Evolutionary conservation across 2,329 filamentous ascomycete species (phyloP).

Genomic region (Elsinoe perseae): DNA sequence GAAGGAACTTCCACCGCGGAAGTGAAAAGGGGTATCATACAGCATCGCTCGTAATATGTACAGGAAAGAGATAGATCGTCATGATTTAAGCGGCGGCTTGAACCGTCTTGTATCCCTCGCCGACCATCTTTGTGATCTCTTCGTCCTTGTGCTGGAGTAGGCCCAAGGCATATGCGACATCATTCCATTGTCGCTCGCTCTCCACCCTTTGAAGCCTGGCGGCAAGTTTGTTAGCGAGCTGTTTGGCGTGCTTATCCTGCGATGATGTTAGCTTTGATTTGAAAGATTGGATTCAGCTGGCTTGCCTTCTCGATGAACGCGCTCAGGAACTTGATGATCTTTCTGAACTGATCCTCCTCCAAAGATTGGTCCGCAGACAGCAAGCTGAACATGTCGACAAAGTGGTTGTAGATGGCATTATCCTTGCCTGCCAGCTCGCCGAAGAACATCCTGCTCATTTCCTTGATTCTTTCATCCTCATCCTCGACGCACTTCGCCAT

Average conservation of each 20-base stretch:
- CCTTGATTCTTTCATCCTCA: conserved; percentile 85
- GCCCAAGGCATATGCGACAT: conserved; percentile 86
- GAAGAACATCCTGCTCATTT: conserved; percentile 96
- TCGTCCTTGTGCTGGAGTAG: conserved; percentile 89
- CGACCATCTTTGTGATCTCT: conserved; percentile 69
- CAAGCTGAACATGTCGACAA: conserved; percentile 97
- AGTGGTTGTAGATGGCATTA: conserved; percentile 98
- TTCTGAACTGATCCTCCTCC: conserved; percentile 75
- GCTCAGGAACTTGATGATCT: conserved; percentile 85
- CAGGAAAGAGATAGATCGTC: background rate
- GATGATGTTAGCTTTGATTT: background rate
- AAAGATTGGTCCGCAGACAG: conserved; percentile 73
- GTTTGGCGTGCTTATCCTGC: conserved; percentile 93
- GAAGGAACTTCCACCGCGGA: conserved; percentile 9
- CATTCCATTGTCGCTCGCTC: conserved; percentile 92
- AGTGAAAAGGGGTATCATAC: conserved; percentile 15
- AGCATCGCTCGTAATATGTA: conserved; percentile 11
- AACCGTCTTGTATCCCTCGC: conserved; percentile 60
- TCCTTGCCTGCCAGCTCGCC: conserved; percentile 95
- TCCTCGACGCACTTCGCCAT: conserved; percentile 99
- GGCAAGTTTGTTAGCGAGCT: conserved; percentile 85
- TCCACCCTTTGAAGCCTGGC: conserved; percentile 79
- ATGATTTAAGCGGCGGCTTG: conserved; percentile 33
- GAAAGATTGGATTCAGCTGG: conserved; percentile 1
- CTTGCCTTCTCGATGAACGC: conserved; percentile 95